Conservation (phyloP, 495 filamentous ascomycete species). For the Penicillium egyptiacum region DNA sequence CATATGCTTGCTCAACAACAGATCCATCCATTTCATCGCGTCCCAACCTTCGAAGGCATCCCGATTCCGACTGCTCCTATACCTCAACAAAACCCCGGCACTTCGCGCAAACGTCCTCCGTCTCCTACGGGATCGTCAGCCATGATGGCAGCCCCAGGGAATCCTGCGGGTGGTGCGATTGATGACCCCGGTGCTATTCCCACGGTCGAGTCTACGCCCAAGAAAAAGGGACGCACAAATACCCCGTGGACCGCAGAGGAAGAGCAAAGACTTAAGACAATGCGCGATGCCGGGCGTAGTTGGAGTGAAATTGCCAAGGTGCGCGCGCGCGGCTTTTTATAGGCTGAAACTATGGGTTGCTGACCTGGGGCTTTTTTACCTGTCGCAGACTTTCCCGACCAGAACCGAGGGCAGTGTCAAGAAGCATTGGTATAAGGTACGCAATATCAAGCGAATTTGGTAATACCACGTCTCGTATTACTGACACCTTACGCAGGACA, state of each 20-base stretch:
- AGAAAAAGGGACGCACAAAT: slow-evolving; percentile 93
- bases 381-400: slow-evolving; percentile 76
- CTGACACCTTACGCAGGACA: slow-evolving; percentile 62
- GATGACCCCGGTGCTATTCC: slow-evolving; percentile 36
- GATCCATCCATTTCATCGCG: slow-evolving; percentile 42
- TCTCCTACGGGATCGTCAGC: slow-evolving; percentile 39
- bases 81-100: slow-evolving; percentile 30
- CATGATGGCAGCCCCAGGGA: slow-evolving; percentile 35
- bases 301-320: slow-evolving; percentile 99
- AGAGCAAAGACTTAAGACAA: slow-evolving; percentile 85
- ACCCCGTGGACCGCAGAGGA: slow-evolving; percentile 97
- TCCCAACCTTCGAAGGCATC: slow-evolving; percentile 43
- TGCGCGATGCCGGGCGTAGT: slow-evolving; percentile 89
- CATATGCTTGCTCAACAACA: slow-evolving; percentile 47
- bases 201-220: slow-evolving; percentile 54
- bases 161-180: slow-evolving; percentile 27
- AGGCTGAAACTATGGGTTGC: slow-evolving; percentile 7
- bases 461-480: slow-evolving; percentile 9
- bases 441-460: slow-evolving; percentile 13
- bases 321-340: slow-evolving; percentile 3
- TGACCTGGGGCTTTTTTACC: slow-evolving; percentile 28
- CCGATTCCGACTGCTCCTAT: slow-evolving; percentile 41
- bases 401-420: slow-evolving; percentile 97
- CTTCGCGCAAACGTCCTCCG: slow-evolving; percentile 47
- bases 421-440: slow-evolving; percentile 99